phyloP scores from a whole-genome alignment of 345 rosid genomes.

The Hibiscus trionum region DNA sequence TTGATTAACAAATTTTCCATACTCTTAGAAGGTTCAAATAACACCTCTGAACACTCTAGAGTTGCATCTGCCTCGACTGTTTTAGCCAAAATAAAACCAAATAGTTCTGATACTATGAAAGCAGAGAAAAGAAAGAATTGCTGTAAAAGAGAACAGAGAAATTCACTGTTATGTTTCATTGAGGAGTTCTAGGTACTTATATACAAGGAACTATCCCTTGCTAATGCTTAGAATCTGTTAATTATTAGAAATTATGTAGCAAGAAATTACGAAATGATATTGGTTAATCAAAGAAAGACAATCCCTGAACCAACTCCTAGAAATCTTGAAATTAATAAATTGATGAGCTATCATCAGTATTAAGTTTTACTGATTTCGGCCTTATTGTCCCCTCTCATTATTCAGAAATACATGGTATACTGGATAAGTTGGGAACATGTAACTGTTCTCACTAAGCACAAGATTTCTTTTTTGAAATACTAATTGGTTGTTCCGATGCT shows the following conservation, averaged over 20 bases:
- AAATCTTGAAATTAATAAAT: not conserved
- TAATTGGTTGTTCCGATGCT: conserved; percentile 4
- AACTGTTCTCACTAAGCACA: not conserved
- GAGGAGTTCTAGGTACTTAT: not conserved
- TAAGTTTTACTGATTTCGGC: conserved; percentile 2
- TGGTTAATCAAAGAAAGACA: not conserved
- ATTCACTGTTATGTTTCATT: not conserved
- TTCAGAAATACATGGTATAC: not conserved
- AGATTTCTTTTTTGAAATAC: not conserved
- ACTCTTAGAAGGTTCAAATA: not conserved
- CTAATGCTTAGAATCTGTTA: not conserved
- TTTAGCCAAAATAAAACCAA: not conserved
- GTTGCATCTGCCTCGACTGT: not conserved
- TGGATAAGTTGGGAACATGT: not conserved
- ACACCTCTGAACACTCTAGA: not conserved
- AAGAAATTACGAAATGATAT: not conserved
- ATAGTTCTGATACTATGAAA: not conserved
- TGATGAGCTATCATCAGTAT: not conserved
- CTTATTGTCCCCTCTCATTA: not conserved
- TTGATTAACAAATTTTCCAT: not conserved
- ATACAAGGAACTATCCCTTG: not conserved
- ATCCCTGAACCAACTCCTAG: not conserved
- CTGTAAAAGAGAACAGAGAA: not conserved
- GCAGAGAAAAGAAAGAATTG: not conserved
- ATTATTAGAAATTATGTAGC: not conserved